Evolutionary conservation across 1,284 basidiomycete genomes (phyloP), one percentile per base, ranked within the genome.

Genomic region (Ustilago trichophora): DNA sequence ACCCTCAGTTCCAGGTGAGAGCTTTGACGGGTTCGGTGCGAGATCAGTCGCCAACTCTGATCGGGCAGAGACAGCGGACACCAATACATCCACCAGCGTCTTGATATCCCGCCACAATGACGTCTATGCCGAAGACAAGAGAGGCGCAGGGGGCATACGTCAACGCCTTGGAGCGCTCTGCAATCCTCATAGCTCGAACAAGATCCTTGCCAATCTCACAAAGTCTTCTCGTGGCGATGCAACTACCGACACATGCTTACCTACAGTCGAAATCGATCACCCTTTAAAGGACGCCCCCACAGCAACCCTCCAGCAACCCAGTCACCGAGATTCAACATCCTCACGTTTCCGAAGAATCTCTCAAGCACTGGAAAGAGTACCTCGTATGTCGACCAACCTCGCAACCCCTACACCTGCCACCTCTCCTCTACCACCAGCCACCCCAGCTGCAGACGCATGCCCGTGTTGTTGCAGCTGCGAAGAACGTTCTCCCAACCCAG

Each of bases 161-260:
- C 34, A 38, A 13, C 38, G 42, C 3, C 25, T 57, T 12, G 37
- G 40, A 6, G 40, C 49, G 3, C 22, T 59, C 4, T 35, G 32
- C 32, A 35, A 19, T 7, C 25, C 36, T 3, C 27, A 29, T 15
- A 48, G 44, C 27, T 34, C 56, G 0, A 47, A 26, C 8, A 51
- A 37, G n/a, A 9, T 59, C 8, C 44, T 59, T 11, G 35, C 43
- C 0, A 29, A 8, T 5, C 29, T 52, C 13, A 37, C 54, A 5
- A 59, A 47, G 29, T 22, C 52, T 3, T 22, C 37, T 22, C 48
- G 48, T 45, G 18, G 27, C 32, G 48, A 58, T 13, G 21, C 35
- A 1, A 27, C 29, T 16, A 6, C 18, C 3, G 26, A 13, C 13
- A 22, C 43, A 4, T 22, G 25, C 3, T 12, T 19, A 9, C 19